These are phyloP conservation scores for Xylaria sp. DNA, from an alignment of 2,329 filamentous ascomycete genomes.

Conservation along the genomic window DNA sequence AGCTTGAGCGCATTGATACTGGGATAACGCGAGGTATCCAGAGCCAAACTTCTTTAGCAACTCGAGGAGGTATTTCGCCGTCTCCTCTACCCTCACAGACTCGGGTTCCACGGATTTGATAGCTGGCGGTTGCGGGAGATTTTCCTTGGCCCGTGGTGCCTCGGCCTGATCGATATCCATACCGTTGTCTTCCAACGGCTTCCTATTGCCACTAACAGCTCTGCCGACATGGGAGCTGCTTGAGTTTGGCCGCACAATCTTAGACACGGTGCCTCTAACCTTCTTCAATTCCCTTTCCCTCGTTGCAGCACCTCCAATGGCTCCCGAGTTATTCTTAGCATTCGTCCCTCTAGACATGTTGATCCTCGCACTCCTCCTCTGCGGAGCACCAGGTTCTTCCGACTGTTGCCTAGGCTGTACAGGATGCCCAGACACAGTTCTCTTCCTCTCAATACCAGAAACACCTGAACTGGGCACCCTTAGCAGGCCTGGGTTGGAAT, in stretches of 20 bases:
- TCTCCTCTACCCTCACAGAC: slow-evolving; percentile 70
- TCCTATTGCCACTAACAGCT: slow-evolving; percentile 88
- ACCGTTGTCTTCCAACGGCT: slow-evolving; percentile 66
- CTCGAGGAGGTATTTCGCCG: slow-evolving; percentile 75
- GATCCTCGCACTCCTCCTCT: slow-evolving; percentile 72
- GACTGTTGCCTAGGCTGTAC: slow-evolving; percentile 55
- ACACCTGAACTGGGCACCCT: slow-evolving; percentile 44
- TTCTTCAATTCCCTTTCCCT: slow-evolving; percentile 84
- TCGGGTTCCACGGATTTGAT: slow-evolving; percentile 54
- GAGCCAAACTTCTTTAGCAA: slow-evolving; percentile 79
- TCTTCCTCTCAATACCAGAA: slow-evolving; percentile 71
- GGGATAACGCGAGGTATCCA: slow-evolving; percentile 77
- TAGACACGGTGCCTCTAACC: slow-evolving; percentile 71
- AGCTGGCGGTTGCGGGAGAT: slow-evolving; percentile 41
- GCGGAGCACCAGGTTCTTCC: slow-evolving; percentile 65
- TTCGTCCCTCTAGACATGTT: slow-evolving; percentile 70
- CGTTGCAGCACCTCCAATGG: slow-evolving; percentile 61
- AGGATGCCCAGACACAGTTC: slow-evolving; percentile 86
- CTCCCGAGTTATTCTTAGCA: slow-evolving; percentile 63
- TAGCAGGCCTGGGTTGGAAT: slow-evolving; percentile 43
- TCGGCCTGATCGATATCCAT: slow-evolving; percentile 74
- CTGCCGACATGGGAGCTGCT: slow-evolving; percentile 75
- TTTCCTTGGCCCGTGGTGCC: slow-evolving; percentile 49
- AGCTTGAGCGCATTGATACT: slow-evolving; percentile 78
- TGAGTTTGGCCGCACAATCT: slow-evolving; percentile 67